Base-by-base conservation (phyloP, 225 moss, liverwort and hornwort genomes). In the Takakia lepidozioides region DNA sequence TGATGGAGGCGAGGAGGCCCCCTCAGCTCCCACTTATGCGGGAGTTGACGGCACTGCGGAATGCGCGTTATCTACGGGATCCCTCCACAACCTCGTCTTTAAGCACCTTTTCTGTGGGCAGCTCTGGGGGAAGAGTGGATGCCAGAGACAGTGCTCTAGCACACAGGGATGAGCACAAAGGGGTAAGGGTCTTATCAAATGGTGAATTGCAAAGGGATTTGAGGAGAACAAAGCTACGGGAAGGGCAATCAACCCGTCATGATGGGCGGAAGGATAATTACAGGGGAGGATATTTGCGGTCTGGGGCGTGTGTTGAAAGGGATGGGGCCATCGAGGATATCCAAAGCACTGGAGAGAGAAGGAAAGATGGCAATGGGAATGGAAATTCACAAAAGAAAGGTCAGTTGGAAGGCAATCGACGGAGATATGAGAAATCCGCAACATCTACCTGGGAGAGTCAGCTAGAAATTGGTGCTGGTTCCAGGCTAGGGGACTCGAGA, bases 21-120 rank as follows among this genome's bases (percentile, higher is more conserved):
- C 64, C 64, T 24, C 66, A 74, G 62, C 74, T 74, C 40, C 70
- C 79, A 67, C 80, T 80, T 14, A 52, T 55, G 80, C 74, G 74
- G 80, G 71, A 75, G 80, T 62, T 80, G 43, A 71, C 57, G 4
- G 80, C 66, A 27, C 58, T 80, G 30, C 70, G 64, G 60, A 80
- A 71, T 53, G 71, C 69, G 51, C 61, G 60, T 51, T 56, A 74
- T 22, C 67, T 80, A 28, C 74, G 58, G 32, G 80, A 80, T 14
- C 80, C 80, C 16, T 66, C 74, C 29, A 71, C 74, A 6, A 74
- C 69, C 63, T 80, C 70, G 37, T 52, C 53, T 4, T 46, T 43
- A 10, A 67, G 56, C 20, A 52, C 70, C 27, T 53, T 57, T 42
- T 68, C 76, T 20, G 67, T 67, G 25, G 48, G 57, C 23, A 67